Evolutionary conservation across 2,329 filamentous ascomycete genomes (phyloP).

Genomic region (Sporothrix mexicana): DNA sequence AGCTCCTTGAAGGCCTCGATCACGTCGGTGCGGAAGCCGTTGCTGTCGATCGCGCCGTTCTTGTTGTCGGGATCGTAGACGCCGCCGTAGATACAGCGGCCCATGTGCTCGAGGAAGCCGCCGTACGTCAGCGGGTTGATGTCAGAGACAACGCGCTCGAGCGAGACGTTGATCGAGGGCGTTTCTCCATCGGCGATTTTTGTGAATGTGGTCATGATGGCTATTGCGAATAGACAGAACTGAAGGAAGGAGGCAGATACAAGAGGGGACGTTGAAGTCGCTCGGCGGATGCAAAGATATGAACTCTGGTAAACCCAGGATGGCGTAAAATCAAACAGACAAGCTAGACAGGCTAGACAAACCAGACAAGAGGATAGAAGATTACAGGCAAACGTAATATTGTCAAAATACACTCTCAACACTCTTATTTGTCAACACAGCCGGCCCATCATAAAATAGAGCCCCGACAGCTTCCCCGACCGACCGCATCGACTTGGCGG

Average conservation of each 20-base stretch:
- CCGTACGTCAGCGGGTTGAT: conserved; percentile 84
- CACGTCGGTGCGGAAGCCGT: conserved; percentile 81
- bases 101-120: conserved; percentile 91
- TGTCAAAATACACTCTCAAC: not conserved
- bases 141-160: conserved; percentile 58
- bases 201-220: not conserved
- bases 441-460: too few species aligned
- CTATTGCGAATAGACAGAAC: not conserved
- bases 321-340: not conserved
- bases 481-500: not conserved
- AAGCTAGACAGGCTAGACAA: too few species aligned
- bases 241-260: not conserved
- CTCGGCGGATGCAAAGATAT: too few species aligned
- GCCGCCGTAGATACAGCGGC: conserved; percentile 84
- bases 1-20: conserved; percentile 75
- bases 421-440: too few species aligned
- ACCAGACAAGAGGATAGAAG: not conserved
- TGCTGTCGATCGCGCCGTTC: conserved; percentile 64
- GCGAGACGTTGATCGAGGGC: conserved; percentile 1
- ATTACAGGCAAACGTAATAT: too few species aligned
- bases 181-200: conserved; percentile 17
- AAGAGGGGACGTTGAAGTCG: too few species aligned
- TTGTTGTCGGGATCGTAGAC: conserved; percentile 79
- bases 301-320: too few species aligned
- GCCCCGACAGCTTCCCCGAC: not conserved